Evolutionary conservation across 495 filamentous ascomycete species (phyloP).

Genomic region (Neurospora tetrasperma): DNA sequence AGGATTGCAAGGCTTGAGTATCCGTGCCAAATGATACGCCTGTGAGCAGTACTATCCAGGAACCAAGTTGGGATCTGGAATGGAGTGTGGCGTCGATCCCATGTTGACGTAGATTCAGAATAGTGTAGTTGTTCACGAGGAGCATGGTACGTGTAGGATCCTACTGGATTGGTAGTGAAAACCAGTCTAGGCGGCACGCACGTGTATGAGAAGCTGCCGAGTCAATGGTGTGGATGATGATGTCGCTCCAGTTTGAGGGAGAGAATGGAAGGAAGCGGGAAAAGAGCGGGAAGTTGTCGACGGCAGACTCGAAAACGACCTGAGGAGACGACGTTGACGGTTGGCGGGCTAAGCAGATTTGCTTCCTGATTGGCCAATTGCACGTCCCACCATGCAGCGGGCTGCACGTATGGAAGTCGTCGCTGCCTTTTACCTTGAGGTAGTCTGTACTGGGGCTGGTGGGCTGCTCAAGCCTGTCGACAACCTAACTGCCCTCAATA

Average conservation of each 20-base stretch:
- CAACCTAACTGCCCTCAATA: not conserved
- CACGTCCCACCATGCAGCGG: not conserved
- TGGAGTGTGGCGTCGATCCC: not conserved
- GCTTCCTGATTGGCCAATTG: not conserved
- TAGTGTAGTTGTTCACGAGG: not conserved
- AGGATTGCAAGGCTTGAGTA: not conserved
- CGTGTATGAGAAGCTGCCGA: not conserved
- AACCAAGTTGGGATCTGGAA: not conserved
- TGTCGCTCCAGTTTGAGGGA: not conserved
- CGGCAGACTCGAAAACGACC: not conserved
- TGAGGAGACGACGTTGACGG: not conserved
- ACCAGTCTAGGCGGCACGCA: not conserved
- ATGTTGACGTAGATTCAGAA: not conserved
- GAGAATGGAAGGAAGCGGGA: not conserved
- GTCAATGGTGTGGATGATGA: not conserved
- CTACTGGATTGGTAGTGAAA: not conserved
- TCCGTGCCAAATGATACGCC: not conserved
- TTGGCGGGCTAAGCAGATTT: not conserved
- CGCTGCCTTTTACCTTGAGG: not conserved
- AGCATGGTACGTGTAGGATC: not conserved
- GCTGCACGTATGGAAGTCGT: not conserved
- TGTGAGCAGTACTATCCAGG: not conserved
- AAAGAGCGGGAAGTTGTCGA: not conserved
- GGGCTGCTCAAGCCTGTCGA: not conserved
- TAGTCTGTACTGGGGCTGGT: not conserved